Base-by-base conservation (phyloP, 2,329 filamentous ascomycete genomes). In the Phoma sp. region DNA sequence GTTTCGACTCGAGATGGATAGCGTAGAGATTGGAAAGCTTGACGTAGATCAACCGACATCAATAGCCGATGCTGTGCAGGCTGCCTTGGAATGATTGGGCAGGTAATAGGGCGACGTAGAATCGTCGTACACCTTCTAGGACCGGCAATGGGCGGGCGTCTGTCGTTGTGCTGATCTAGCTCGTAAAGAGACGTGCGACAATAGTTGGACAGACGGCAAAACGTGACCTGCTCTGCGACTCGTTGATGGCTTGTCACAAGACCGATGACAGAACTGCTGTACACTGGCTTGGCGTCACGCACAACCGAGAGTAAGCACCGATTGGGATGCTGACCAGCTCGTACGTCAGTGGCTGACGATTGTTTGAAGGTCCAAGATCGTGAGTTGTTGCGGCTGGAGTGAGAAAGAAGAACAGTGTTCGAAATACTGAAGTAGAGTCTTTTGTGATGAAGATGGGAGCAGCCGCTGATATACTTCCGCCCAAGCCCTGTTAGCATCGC, bases 1-100 rank as follows among this genome's bases (percentile, higher is more conserved):
- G 81, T 79, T 73, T 80, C 76, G 75, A 83, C 79, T 78, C 82
- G 79, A 80, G 80, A 80, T 62, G 81, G 82, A 67, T 82, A 83
- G 58, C 81, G 80, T 68, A 84, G 72, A 58, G 80, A 83, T 65
- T 80, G 79, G 60, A 81, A 78, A 63, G 79, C 80, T 75, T 78
- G 76, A 73, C 81, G 81, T 73, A 81, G 73, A 76, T 83, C 81
- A 83, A 83, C 81, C 81, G 82, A 84, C 82, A 84, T 84, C 81
- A 82, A 83, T 74, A 58, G 62, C 62, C 55, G 63, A 61, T 61
- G 62, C 58, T 70, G 48, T 52, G 60, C 58, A 56, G 67, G 67
- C 62, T 63, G 66, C 66, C 69, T 67, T 67, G 46, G 24, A 37
- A 17, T 41, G 19, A 38, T 43, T 43, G 32, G 37, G 43, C 13